Evolutionary conservation across 2,329 filamentous ascomycete species (phyloP), one percentile per base, ranked within the genome.

Genomic region (Cladosporium sp.): DNA sequence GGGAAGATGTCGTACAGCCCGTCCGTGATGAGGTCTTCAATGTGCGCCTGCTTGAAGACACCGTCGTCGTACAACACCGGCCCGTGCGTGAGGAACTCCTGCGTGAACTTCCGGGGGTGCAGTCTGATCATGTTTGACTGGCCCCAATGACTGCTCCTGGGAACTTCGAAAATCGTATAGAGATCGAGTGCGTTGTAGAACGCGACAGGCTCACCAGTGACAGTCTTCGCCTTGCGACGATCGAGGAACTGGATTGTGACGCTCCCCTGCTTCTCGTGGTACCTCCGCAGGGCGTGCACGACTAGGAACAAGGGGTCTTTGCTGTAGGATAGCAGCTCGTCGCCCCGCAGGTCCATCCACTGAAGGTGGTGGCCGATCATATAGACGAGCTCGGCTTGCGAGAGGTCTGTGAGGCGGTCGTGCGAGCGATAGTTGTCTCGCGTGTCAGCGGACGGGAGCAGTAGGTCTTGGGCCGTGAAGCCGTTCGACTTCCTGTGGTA

Each of bases 61-160:
- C 8, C 11, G 13, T 49, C 50, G 3, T 32, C 9, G 5, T 46
- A 16, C 9, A 40, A 14, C 3, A 51, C 18, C 3, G 32, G 32
- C 1, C 42, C 49, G 16, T 55, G 53, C 10, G 53, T 14, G 14
- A 57, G 35, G 37, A 33, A 53, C 33, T 57, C 55, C 10, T 55
- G 55, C 7, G 53, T 57, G 28, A 57, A 55, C 33, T 53, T 55
- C 9, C 55, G 49, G 10, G 55, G 33, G 32, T 52, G 49, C 3
- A 55, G 16, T 18, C 48, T 51, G 28, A 16, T 34, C 6, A 43
- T 13, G 9, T 35, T 11, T 11, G 6, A 19, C 5, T 33, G 10
- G 3, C 10, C 19, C 53, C 55, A 57, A 4, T 28, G 31, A 31
- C 4, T 14, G 18, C 18, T 22, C 5, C 22, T 32, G 2, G 28